A percentile compares a stretch with the other conserved stretches of the same genome.
These are phyloP conservation scores for Phytophthora sojae DNA, from an alignment of 352 stramenopile species.

Conservation along the genomic window DNA sequence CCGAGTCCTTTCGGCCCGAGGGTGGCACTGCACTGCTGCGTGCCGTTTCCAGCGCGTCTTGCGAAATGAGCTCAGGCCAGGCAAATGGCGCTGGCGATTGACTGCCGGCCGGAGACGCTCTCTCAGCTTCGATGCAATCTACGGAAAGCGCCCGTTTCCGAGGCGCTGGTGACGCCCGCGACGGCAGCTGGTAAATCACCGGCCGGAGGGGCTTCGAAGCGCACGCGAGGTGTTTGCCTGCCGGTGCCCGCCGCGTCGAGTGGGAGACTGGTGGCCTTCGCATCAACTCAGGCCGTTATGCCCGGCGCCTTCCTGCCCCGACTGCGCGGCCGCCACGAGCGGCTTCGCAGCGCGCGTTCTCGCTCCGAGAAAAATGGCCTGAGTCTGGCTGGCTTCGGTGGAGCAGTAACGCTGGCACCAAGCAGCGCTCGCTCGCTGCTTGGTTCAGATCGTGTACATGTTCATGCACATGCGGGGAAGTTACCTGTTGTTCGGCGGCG, in stretches of 20 bases:
- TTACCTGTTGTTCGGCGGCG: neutral
- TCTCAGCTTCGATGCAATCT: constrained; percentile 12
- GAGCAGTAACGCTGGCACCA: neutral
- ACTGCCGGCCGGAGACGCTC: neutral
- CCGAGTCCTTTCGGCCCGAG: constrained; percentile 15
- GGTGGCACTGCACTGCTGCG: constrained; percentile 19
- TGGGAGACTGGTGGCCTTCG: constrained; percentile 20
- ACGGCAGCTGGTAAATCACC: constrained; percentile 32
- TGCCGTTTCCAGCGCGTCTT: constrained; percentile 24
- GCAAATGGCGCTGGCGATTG: too few species aligned
- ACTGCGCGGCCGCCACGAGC: neutral
- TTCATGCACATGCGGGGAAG: neutral
- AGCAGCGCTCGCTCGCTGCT: neutral
- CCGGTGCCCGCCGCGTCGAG: constrained; percentile 9
- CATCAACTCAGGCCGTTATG: constrained; percentile 25
- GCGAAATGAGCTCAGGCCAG: constrained; percentile 17
- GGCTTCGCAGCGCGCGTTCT: neutral
- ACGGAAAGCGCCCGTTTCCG: constrained; percentile 24
- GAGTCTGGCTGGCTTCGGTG: neutral
- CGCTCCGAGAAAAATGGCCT: neutral
- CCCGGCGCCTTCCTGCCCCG: neutral
- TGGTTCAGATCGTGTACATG: neutral
- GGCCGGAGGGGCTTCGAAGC: constrained; percentile 13
- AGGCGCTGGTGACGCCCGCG: constrained; percentile 7
- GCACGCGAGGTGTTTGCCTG: constrained; percentile 13